phyloP scores from a whole-genome alignment of 805 yeast genomes.

The Maudiozyma pseudohumilis region DNA sequence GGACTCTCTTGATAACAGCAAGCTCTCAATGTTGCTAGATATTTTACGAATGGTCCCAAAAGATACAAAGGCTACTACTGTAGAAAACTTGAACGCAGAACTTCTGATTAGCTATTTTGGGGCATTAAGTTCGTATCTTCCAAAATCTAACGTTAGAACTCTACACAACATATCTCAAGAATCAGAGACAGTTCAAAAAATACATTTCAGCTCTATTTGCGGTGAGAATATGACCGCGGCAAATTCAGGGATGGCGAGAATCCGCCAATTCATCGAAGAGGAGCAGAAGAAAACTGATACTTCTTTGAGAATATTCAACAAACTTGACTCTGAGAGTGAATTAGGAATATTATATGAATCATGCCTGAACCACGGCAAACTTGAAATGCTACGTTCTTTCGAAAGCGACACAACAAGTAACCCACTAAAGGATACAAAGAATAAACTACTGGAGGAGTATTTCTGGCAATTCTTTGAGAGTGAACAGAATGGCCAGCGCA shows the following conservation, averaged over 20 bases:
- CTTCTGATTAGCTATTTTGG: conserved; percentile 11
- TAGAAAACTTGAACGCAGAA: conserved; percentile 5
- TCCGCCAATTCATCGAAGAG: neutral
- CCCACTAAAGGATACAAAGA: conserved; percentile 9
- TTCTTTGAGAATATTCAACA: conserved; percentile 11
- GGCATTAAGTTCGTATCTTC: conserved; percentile 9
- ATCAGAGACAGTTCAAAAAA: conserved; percentile 16
- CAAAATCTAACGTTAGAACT: conserved; percentile 13
- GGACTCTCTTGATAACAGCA: conserved; percentile 4
- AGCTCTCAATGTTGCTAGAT: conserved; percentile 5
- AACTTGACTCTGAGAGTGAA: conserved; percentile 9
- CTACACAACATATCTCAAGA: conserved; percentile 15
- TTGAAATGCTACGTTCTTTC: conserved; percentile 18
- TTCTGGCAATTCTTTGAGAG: conserved; percentile 36
- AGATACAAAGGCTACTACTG: conserved; percentile 2
- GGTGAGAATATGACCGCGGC: conserved; percentile 4
- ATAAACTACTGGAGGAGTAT: conserved; percentile 17
- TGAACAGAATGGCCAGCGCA: conserved; percentile 34
- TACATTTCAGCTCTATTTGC: conserved; percentile 17
- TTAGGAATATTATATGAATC: conserved; percentile 19
- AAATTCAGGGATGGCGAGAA: neutral
- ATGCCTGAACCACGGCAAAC: conserved; percentile 23
- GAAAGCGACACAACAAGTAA: neutral
- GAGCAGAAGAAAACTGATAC: neutral
- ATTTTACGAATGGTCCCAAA: conserved; percentile 11